A percentile compares a stretch with the other conserved stretches of the same genome.
Conservation (phyloP, 2,329 filamentous ascomycete genomes). For the Apiospora kogelbergensis region DNA sequence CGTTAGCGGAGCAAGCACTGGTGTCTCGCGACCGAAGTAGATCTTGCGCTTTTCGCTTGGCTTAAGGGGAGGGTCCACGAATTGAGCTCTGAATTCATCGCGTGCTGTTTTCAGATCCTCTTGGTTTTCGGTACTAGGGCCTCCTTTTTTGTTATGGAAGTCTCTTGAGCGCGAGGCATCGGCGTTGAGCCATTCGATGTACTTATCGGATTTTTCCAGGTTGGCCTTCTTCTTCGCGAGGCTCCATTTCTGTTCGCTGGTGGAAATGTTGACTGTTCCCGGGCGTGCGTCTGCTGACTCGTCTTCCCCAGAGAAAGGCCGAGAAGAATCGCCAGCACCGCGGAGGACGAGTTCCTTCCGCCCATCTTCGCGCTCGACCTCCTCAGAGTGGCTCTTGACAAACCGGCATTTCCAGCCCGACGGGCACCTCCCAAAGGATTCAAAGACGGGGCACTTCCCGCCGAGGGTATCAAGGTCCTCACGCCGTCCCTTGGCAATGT, state of each 20-base stretch:
- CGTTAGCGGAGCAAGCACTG: slow-evolving; percentile 88
- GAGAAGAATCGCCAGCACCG: slow-evolving; percentile 36
- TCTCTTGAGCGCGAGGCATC: slow-evolving; percentile 53
- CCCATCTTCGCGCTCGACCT: slow-evolving; percentile 76
- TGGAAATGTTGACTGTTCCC: slow-evolving; percentile 75
- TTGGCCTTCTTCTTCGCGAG: slow-evolving; percentile 71
- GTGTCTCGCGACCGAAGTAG: slow-evolving; percentile 93
- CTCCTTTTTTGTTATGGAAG: slow-evolving; percentile 44
- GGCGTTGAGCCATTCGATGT: slow-evolving; percentile 74
- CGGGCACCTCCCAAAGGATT: slow-evolving; percentile 71
- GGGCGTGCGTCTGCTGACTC: slow-evolving; percentile 44
- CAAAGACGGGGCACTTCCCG: slow-evolving; percentile 80
- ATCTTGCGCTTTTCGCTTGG: slow-evolving; percentile 91
- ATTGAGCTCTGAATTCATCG: slow-evolving; percentile 75
- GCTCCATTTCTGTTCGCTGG: slow-evolving; percentile 68
- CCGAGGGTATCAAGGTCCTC: slow-evolving; percentile 75
- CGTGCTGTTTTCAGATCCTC: slow-evolving; percentile 27
- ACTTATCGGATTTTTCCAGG: slow-evolving; percentile 73
- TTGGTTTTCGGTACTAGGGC: slow-evolving; percentile 36
- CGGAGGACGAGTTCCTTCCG: slow-evolving; percentile 75
- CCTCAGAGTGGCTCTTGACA: slow-evolving; percentile 80
- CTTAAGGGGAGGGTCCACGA: slow-evolving; percentile 81
- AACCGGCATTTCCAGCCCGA: slow-evolving; percentile 96
- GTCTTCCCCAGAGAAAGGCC: slow-evolving; percentile 20
- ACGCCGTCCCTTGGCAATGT: slow-evolving; percentile 78